Base-by-base conservation (phyloP, 257 asterid genomes). In the Agastache rugosa region DNA sequence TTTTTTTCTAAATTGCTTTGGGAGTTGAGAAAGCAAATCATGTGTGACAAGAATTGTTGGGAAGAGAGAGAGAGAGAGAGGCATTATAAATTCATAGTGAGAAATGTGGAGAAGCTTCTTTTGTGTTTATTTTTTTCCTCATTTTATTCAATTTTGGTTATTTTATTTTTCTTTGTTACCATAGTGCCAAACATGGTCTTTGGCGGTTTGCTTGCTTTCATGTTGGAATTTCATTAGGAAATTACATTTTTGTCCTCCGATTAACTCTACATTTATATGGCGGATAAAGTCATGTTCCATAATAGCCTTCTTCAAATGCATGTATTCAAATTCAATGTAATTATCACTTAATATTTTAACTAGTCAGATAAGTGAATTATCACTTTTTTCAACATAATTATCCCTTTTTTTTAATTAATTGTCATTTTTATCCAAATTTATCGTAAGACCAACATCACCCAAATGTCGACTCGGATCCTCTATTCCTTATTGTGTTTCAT, bases 1-100 rank as follows among this genome's bases (percentile, higher is more conserved):
- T 31, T 25, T 4, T 29, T 17, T 41, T 41, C 1, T 15, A 19
- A 55, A 10, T 56, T 61, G 82, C 83, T 69, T 88, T 72, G 90
- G 90, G 78, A 85, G 70, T 41, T 71, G 87, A 64, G 81, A 78
- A 75, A 83, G 73, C 63, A 67, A 74, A 75, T 71, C 27, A 42
- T 55, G 20, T 44, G 45, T 73, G 48, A 78, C 75, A 63, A 69
- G 67, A 78, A 71, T 41, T 42, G 35, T 31, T 50, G 62, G 45
- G 48, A 2, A 8, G 11, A 25, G 34, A 39, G 54, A 25, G 50
- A 27, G n/a, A 29, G 22, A 23, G 31, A 12, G 37, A 19, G 5
- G 29, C 11, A 67, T 44, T 12, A 47, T 50, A 25, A 48, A 29
- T 64, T 44, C 73, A 27, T 63, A 29, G 11, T 63, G 37, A 22